Evolutionary conservation across 2,329 filamentous ascomycete species (phyloP), one percentile per base, ranked within the genome.

Genomic region (Lojkania enalia): DNA sequence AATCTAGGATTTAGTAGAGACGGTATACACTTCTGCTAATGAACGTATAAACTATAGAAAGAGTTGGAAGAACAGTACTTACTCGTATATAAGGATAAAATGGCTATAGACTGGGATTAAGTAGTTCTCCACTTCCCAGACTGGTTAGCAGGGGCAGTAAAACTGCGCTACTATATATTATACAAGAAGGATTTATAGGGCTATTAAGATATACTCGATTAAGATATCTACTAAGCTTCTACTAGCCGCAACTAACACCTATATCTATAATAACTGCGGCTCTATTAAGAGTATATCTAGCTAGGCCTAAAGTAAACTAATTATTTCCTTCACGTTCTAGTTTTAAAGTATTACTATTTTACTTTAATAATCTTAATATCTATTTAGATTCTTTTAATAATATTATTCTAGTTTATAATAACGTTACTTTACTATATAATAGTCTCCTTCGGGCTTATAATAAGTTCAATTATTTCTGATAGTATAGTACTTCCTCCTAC

Each of bases 11-110:
- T 11, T 18, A 31, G 23, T 41, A 43, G 40, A 44, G 42, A 19
- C 20, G 13, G 29, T 29, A 36, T 43, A 35, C 40, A 16, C 20
- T 19, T 16, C 20, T 25, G 23, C 21, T 7, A 36, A 43, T 20
- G 15, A 33, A 33, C 16, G 15, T 9, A 16, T 33, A 33, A 11
- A 33, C 7, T 11, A 33, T 37, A 23, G 35, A 6, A 7, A 23
- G 19, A 37, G 35, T 19, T 23, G 20, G 35, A 37, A 12, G 15
- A 20, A 37, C 5, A 18, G 15, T 23, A 11, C 12, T 37, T 19
- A 37, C 18, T 37, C 9, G 13, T 11, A 6, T 37, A 18, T 20
- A 37, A 20, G 20, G 35, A 20, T 20, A 20, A 35, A 9, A 27
- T 27, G n/a, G 23, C 7, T n/a, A n/a, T 27, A 18, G 16, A 35